Base-by-base conservation (phyloP, 805 yeast species). In the Metschnikowia henanensis region DNA sequence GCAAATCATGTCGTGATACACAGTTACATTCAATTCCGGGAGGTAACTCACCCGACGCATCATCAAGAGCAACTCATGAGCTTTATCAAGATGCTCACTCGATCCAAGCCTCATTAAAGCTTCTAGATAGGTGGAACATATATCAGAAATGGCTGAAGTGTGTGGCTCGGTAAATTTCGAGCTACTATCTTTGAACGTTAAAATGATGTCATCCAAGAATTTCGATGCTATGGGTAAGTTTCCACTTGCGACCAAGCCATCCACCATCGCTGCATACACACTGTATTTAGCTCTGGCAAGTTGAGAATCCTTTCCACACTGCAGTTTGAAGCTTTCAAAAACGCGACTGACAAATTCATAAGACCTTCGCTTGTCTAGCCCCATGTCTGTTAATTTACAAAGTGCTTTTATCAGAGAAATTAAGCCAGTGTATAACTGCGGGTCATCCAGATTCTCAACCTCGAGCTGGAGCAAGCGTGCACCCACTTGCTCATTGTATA, bases 141-240 rank as follows among this genome's bases (percentile, higher is more conserved):
- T 56, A 33, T 60, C 39, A 1, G 75, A 65, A 18, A 78, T 20
- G 8, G 37, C 63, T 42, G 67, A 65, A 5, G 35, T 13, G 2
- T 22, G 23, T 3, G 33, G 9, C 10, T 31, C 30, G 4, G 59
- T 43, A 26, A 43, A 52, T 5, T 38, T 41, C 22, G 41, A 30
- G 20, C 55, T 45, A 7, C 62, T 61, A 18, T 60, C 54, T 53
- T 68, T 70, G 52, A 71, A 72, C 35, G 77, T 76, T 0, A 68
- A 52, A 32, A 84, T 59, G 5, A 83, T 66, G 31, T 72, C 66
- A 56, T 84, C 86, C 53, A 85, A 63, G 43, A 83, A 73, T 45
- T 74, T 68, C 1, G 84, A 72, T 3, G 88, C 82, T 31, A 74
- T 52, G 7, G 68, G 65, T 29, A 72, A 50, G 49, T 81, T 77